Conservation (phyloP, 495 filamentous ascomycete genomes). For the Antarctomyces pellizariae region DNA sequence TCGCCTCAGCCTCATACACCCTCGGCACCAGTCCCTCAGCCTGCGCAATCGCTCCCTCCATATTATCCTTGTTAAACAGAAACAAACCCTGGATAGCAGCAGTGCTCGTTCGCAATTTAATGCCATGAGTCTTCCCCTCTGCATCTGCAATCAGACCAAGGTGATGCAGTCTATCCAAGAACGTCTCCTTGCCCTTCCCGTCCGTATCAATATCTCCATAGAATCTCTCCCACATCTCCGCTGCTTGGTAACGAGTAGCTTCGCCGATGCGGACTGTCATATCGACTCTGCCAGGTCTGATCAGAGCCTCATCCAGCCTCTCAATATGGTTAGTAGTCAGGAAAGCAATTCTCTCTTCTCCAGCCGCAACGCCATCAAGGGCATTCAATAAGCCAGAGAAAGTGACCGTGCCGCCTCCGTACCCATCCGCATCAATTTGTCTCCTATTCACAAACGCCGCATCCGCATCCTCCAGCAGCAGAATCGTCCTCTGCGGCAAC, state of each 20-base stretch:
- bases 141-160: slow-evolving; percentile 23
- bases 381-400: slow-evolving; percentile 90
- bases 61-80: slow-evolving; percentile 76
- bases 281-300: slow-evolving; percentile 80
- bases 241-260: slow-evolving; percentile 65
- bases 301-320: slow-evolving; percentile 65
- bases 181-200: slow-evolving; percentile 28
- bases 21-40: slow-evolving; percentile 38
- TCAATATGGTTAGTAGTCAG: slow-evolving; percentile 91
- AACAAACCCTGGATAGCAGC: slow-evolving; percentile 86
- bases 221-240: slow-evolving; percentile 80
- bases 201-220: slow-evolving; percentile 60
- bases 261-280: slow-evolving; percentile 80
- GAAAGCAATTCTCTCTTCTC: slow-evolving; percentile 81
- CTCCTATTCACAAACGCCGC: slow-evolving; percentile 72
- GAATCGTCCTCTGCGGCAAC: slow-evolving; percentile 62
- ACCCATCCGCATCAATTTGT: slow-evolving; percentile 61
- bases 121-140: slow-evolving; percentile 17
- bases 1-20: slow-evolving; percentile 22
- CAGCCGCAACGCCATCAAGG: slow-evolving; percentile 82
- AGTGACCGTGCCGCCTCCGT: slow-evolving; percentile 73
- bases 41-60: slow-evolving; percentile 68
- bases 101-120: slow-evolving; percentile 41
- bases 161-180: slow-evolving; percentile 23
- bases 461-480: slow-evolving; percentile 85